Evolutionary conservation across 352 stramenopile species (phyloP).

Genomic region (Phytopythium kandeliae): DNA sequence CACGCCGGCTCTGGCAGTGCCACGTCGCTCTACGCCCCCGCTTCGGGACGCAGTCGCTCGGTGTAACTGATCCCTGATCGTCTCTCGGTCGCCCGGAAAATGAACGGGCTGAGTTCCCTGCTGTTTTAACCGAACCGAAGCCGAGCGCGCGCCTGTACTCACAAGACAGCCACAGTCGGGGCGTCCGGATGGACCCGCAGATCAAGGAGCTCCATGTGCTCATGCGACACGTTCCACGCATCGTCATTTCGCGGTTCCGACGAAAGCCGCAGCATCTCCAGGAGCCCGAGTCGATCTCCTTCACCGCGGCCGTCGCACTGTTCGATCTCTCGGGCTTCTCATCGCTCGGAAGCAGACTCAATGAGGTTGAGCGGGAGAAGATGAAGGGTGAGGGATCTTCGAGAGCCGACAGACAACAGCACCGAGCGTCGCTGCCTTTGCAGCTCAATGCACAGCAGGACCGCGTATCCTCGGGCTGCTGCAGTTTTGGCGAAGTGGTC

Average conservation of each 20-base stretch:
- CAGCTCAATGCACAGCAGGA: conserved; percentile 4
- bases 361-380: conserved; percentile 45
- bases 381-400: conserved; percentile 14
- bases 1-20: no score
- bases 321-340: conserved; percentile 88
- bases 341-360: conserved; percentile 67
- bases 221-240: conserved; percentile 63
- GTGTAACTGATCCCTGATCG: no score
- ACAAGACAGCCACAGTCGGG: background rate
- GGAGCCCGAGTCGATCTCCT: conserved; percentile 38
- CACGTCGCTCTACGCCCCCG: no score
- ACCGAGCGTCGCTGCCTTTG: conserved; percentile 15
- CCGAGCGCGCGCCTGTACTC: background rate
- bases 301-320: conserved; percentile 62
- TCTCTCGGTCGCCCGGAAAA: no score
- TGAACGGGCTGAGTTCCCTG: background rate
- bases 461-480: conserved; percentile 9
- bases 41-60: no score
- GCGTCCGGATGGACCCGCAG: conserved; percentile 25
- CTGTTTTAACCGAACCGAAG: conserved; percentile 1
- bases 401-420: conserved; percentile 10
- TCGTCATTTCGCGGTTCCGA: conserved; percentile 61
- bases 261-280: conserved; percentile 35
- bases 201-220: conserved; percentile 60
- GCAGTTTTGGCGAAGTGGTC: conserved; percentile 7